Evolutionary conservation across 2,329 filamentous ascomycete genomes (phyloP).

Genomic region (Fusarium sp.): DNA sequence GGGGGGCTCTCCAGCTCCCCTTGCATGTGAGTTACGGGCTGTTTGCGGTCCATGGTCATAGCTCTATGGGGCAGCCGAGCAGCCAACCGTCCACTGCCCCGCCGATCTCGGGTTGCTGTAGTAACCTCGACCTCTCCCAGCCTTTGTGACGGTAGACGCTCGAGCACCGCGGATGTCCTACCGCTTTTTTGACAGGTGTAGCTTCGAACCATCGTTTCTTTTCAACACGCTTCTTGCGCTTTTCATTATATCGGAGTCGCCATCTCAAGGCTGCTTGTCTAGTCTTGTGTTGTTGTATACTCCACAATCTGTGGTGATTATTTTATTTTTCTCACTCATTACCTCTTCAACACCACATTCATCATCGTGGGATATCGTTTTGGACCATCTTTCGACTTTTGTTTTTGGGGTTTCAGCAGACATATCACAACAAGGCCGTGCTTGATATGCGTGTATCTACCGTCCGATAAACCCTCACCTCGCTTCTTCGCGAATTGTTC

Average conservation of each 20-base stretch:
- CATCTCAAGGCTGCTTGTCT: constrained; percentile 31
- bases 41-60: constrained; percentile 15
- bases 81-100: constrained; percentile 18
- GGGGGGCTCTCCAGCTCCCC: neutral
- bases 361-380: constrained; percentile 17
- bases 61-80: constrained; percentile 31
- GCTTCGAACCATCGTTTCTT: constrained; percentile 36
- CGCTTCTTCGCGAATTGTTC: constrained; percentile 30
- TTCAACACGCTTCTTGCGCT: constrained; percentile 34
- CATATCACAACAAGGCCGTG: constrained; percentile 22
- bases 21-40: constrained; percentile 10
- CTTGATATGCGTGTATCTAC: constrained; percentile 45
- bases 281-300: constrained; percentile 22
- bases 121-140: constrained; percentile 22
- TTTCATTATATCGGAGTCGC: constrained; percentile 23
- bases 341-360: constrained; percentile 12
- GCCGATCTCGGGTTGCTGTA: constrained; percentile 32
- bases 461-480: constrained; percentile 31
- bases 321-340: constrained; percentile 24
- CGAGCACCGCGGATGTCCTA: constrained; percentile 40
- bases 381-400: constrained; percentile 11
- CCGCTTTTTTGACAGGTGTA: constrained; percentile 44
- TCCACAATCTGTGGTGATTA: constrained; percentile 19
- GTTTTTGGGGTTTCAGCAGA: constrained; percentile 34
- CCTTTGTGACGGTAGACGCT: constrained; percentile 33